phyloP scores from a whole-genome alignment of 495 filamentous ascomycete species.

The Xylaria venustula region DNA sequence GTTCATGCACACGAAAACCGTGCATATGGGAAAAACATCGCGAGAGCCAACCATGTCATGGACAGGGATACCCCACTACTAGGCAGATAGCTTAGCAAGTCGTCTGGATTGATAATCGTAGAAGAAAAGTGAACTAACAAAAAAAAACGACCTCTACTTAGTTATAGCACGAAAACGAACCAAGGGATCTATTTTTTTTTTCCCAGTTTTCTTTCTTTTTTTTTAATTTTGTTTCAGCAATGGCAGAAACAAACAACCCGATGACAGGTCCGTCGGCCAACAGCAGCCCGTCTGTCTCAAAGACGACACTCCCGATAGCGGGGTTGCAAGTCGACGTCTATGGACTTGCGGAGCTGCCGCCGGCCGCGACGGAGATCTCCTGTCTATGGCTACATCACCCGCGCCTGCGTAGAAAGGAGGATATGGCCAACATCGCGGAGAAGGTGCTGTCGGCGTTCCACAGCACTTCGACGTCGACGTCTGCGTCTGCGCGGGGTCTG shows the following conservation, averaged over 20 bases:
- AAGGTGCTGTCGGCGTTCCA: constrained; percentile 39
- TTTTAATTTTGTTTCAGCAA: too few relatives aligned
- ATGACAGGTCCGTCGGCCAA: constrained; percentile 21
- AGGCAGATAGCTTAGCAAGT: neutral
- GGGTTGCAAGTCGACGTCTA: constrained; percentile 76
- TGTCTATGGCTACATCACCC: constrained; percentile 88
- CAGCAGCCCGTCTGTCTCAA: constrained; percentile 54
- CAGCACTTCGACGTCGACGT: neutral
- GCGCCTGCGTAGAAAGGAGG: constrained; percentile 62
- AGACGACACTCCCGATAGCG: constrained; percentile 61
- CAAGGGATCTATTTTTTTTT: too few relatives aligned
- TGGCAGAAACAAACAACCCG: constrained; percentile 27
- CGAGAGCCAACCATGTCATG: neutral
- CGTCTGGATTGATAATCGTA: neutral
- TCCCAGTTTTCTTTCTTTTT: too few relatives aligned
- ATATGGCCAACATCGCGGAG: constrained; percentile 58
- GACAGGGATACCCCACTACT: neutral
- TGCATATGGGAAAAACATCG: too few relatives aligned
- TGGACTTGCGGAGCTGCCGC: constrained; percentile 70
- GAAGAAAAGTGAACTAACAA: neutral
- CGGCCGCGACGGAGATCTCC: constrained; percentile 51
- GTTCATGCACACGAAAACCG: too few relatives aligned
- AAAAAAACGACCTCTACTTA: too few relatives aligned
- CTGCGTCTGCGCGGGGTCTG: constrained; percentile 44
- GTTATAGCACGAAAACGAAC: too few relatives aligned